phyloP scores from a whole-genome alignment of 2,329 filamentous ascomycete species.

The Stachybotrys elegans region DNA sequence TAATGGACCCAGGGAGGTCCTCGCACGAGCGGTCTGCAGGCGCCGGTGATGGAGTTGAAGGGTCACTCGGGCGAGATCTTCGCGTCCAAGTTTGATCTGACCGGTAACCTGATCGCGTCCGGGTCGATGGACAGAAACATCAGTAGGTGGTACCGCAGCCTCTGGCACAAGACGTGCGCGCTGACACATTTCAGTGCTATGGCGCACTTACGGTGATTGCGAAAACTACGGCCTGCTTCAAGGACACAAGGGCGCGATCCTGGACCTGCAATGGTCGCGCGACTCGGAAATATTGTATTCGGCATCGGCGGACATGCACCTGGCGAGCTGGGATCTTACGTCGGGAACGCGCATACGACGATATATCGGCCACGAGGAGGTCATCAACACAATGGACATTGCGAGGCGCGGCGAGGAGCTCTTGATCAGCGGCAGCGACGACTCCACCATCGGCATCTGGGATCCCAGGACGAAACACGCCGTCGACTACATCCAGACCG shows the following conservation, averaged over 20 bases:
- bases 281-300: slow-evolving; percentile 89
- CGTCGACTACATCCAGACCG: slow-evolving; percentile 80
- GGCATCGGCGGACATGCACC: slow-evolving; percentile 86
- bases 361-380: slow-evolving; percentile 88
- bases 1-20: slow-evolving; percentile 53
- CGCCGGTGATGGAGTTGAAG: slow-evolving; percentile 89
- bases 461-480: slow-evolving; percentile 88
- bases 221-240: slow-evolving; percentile 88
- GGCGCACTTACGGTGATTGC: slow-evolving; percentile 88
- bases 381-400: slow-evolving; percentile 89
- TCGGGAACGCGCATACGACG: slow-evolving; percentile 87
- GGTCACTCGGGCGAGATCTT: slow-evolving; percentile 86
- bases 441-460: slow-evolving; percentile 93
- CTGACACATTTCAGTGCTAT: slow-evolving; percentile 60
- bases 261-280: slow-evolving; percentile 95
- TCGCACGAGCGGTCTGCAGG: slow-evolving; percentile 77
- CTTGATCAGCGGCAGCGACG: slow-evolving; percentile 86
- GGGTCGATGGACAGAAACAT: slow-evolving; percentile 94
- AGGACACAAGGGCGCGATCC: slow-evolving; percentile 84
- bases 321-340: slow-evolving; percentile 93
- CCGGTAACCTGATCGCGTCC: slow-evolving; percentile 84
- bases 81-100: slow-evolving; percentile 81
- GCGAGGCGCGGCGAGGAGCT: slow-evolving; percentile 87
- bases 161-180: neutral
- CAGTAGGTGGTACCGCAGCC: slow-evolving; percentile 43